Base-by-base conservation (phyloP, 2,329 filamentous ascomycete genomes). In the Fusarium fracticaudum region DNA sequence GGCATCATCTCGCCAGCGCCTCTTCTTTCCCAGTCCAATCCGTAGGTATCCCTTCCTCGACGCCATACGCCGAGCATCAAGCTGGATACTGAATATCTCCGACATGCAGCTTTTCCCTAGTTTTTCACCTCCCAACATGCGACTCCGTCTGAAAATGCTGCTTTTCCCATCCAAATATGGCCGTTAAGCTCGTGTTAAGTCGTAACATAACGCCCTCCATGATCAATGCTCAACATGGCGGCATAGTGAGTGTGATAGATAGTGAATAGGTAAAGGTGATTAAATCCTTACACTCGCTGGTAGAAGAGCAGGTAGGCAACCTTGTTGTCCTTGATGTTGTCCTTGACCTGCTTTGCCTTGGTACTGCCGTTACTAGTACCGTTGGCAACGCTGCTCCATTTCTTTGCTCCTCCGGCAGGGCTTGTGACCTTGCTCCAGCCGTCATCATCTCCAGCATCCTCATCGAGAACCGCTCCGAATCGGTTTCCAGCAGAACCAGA, bases 281-380 rank as follows among this genome's bases (percentile, higher is more conserved):
- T 62, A 44, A 43, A 45, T 51, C 58, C 57, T 79, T 75, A 90
- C 69, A 96, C 89, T 78, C 91, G 91, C 85, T 98, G 93, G 83
- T 99, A 99, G 85, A 99, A 97, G 80, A 99, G 85, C 75, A 99
- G 90, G 84, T 99, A 99, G 8, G 96, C 96, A 67, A 98, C 96
- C 87, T 97, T 98, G 87, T 96, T 98, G 82, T 98, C 96, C 83
- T 94, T 94, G 80, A 93, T 89, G 75, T 85, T 89, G 77, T 91
- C 91, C 82, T 90, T 87, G 81, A 86, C 72, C 82, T 90, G 83
- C 84, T 90, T 87, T 79, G 86, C 74, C 85, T 90, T 87, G 84
- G 86, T 83, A 83, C 85, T 84, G 79, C 86, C 50, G 87, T 87
- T 91, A 47, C 62, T 83, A n/a, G 75, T 67, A 44, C 92, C 93